Evolutionary conservation across 345 rosid species (phyloP).

Genomic region (Acer negundo): DNA sequence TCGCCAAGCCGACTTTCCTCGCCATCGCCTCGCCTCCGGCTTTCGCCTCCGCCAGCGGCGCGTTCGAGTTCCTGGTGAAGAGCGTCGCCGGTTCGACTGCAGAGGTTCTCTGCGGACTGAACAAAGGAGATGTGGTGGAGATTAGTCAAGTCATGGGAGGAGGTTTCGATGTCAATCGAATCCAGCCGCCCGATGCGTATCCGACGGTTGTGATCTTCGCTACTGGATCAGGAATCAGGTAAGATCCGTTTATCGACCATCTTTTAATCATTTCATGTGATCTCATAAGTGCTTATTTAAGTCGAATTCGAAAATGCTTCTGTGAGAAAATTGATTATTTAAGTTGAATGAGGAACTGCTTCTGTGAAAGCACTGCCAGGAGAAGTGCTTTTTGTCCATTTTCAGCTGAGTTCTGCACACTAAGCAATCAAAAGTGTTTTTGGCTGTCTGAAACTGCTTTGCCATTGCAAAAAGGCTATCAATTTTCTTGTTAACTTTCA

Average conservation of each 20-base stretch:
- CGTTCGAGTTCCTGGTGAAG: constrained; percentile 86
- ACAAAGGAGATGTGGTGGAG: constrained; percentile 85
- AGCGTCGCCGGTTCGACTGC: constrained; percentile 87
- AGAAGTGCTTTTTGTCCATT: not conserved
- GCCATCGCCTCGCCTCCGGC: constrained; percentile 92
- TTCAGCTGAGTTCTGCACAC: not conserved
- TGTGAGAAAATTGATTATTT: too few relatives aligned
- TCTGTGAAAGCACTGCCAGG: too few relatives aligned
- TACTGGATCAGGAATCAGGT: constrained; percentile 97
- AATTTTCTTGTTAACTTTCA: not conserved
- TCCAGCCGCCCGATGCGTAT: constrained; percentile 66
- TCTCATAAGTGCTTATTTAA: too few relatives aligned
- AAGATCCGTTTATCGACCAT: not conserved
- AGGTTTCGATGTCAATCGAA: constrained; percentile 65
- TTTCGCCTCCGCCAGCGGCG: constrained; percentile 52
- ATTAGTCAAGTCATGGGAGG: constrained; percentile 74
- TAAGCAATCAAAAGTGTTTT: not conserved
- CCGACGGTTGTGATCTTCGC: constrained; percentile 84
- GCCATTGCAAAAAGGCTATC: not conserved
- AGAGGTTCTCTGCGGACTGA: constrained; percentile 76
- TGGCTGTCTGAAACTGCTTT: too few relatives aligned
- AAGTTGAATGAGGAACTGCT: too few relatives aligned
- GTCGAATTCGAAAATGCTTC: too few relatives aligned
- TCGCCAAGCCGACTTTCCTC: constrained; percentile 68
- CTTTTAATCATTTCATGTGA: too few relatives aligned